phyloP scores from a whole-genome alignment of 768 basidiomycete genomes.

The Suillus spraguei region DNA sequence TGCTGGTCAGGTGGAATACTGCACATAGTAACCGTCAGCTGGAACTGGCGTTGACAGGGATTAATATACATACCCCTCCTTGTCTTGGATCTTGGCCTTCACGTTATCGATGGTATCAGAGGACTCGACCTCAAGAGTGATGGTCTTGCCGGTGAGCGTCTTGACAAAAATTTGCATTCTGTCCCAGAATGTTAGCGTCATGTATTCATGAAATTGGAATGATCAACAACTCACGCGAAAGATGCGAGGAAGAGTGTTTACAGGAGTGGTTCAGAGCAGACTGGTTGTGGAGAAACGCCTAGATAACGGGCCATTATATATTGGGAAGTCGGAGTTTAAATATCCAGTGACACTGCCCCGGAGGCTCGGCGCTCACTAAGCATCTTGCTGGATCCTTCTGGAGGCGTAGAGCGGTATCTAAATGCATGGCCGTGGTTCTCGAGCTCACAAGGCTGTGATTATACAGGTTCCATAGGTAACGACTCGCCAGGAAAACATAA shows the following conservation, averaged over 20 bases:
- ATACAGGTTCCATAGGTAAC: neutral
- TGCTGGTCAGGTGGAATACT: constrained; percentile 70
- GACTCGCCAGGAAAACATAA: too few relatives aligned
- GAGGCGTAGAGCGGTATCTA: neutral
- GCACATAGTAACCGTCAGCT: neutral
- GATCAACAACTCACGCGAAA: neutral
- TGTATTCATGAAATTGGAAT: neutral
- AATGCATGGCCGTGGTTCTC: neutral
- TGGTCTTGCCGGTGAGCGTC: constrained; percentile 85
- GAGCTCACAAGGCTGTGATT: neutral
- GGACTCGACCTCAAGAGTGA: constrained; percentile 77
- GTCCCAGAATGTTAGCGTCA: neutral
- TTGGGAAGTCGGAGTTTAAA: constrained; percentile 4
- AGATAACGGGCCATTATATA: constrained; percentile 6
- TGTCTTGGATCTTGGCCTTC: constrained; percentile 88
- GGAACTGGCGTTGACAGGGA: neutral
- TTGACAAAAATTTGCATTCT: constrained; percentile 86
- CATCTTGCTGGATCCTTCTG: constrained; percentile 6
- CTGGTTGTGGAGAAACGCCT: neutral
- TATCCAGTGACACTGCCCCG: neutral
- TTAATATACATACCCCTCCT: constrained; percentile 65
- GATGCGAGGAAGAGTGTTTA: neutral
- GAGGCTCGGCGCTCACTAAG: neutral
- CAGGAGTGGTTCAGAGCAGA: neutral
- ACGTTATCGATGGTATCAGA: constrained; percentile 79